Evolutionary conservation across 78 protist genomes (phyloP).

Genomic region (Isochrysis galbana): DNA sequence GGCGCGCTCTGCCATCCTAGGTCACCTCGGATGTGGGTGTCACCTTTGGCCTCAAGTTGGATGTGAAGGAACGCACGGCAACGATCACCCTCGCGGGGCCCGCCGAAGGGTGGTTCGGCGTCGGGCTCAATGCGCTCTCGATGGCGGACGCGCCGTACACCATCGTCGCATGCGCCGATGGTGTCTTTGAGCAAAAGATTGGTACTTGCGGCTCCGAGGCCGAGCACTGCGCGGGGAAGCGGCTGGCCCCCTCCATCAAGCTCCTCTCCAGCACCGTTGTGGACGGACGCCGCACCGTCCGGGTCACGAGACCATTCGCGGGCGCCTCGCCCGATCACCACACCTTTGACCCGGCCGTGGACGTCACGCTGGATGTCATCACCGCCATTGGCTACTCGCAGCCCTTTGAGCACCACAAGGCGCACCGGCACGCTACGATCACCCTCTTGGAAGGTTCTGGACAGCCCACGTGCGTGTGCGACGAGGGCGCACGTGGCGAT

Average conservation of each 20-base stretch:
- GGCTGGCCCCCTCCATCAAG: background rate
- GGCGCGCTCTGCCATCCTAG: too few species aligned
- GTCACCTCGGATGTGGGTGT: background rate
- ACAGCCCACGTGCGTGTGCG: background rate
- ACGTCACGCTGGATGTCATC: background rate
- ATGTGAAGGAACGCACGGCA: background rate
- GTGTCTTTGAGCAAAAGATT: background rate
- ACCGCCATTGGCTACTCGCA: background rate
- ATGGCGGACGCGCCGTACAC: constrained; percentile 31
- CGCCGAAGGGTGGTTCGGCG: constrained; percentile 33
- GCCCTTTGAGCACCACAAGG: background rate
- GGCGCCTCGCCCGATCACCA: background rate
- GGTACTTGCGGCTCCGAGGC: constrained; percentile 16
- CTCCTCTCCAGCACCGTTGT: background rate
- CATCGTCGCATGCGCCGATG: background rate
- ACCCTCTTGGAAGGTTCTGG: background rate
- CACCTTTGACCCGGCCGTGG: background rate
- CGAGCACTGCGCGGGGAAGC: constrained; percentile 10
- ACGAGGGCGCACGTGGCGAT: background rate
- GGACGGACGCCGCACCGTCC: constrained; percentile 4
- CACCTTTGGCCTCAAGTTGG: background rate
- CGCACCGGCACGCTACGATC: background rate
- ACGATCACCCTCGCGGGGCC: constrained; percentile 12
- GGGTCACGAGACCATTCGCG: background rate
- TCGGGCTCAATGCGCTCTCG: background rate